These are phyloP conservation scores for Xylaria intraflava DNA, from an alignment of 495 filamentous ascomycete genomes.

Conservation along the genomic window DNA sequence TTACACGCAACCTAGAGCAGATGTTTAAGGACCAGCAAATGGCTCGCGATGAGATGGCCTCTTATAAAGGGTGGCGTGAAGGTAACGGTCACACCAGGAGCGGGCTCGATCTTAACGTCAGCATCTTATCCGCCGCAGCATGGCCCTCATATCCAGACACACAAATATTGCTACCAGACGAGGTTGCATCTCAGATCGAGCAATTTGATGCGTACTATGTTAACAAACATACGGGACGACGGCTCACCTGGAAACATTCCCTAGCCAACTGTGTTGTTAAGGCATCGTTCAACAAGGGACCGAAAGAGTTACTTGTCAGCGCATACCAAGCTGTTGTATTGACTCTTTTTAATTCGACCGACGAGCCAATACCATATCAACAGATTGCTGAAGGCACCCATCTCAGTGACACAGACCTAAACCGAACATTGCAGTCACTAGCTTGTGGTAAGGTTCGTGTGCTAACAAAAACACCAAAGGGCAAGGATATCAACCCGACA, in stretches of 20 bases:
- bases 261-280: conserved; percentile 79
- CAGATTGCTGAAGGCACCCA: conserved; percentile 65
- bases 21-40: conserved; percentile 99
- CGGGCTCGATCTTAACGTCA: conserved; percentile 75
- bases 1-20: conserved; percentile 93
- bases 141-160: conserved; percentile 92
- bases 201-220: conserved; percentile 78
- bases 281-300: conserved; percentile 67
- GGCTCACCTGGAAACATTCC: conserved; percentile 86
- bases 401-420: conserved; percentile 62
- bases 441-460: conserved; percentile 85
- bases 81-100: conserved; percentile 42
- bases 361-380: conserved; percentile 45
- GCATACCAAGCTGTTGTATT: conserved; percentile 89
- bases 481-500: conserved; percentile 64
- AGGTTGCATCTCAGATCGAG: conserved; percentile 59
- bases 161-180: conserved; percentile 63
- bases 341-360: conserved; percentile 78
- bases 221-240: conserved; percentile 76
- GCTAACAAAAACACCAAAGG: conserved; percentile 78
- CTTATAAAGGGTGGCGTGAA: conserved; percentile 54
- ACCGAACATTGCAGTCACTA: conserved; percentile 86
- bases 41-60: conserved; percentile 72
- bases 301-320: conserved; percentile 80
- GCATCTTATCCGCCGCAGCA: conserved; percentile 73